Evolutionary conservation across 1,284 basidiomycete species (phyloP).

Genomic region (Earliella scabrosa): DNA sequence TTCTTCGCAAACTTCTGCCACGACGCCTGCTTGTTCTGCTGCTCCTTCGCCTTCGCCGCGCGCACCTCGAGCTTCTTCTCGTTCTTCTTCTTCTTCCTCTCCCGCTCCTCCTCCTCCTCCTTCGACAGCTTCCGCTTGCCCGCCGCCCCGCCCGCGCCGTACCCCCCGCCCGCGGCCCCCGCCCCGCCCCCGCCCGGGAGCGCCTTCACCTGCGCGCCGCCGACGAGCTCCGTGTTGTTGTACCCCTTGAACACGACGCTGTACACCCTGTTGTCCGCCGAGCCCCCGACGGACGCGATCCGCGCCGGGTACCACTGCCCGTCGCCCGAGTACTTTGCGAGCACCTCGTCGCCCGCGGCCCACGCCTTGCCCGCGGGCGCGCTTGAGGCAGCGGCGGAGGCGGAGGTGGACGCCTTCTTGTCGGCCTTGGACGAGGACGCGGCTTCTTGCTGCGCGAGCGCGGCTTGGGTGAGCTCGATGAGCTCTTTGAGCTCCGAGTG

Average conservation of each 20-base stretch:
- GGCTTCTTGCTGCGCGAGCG: constrained; percentile 68
- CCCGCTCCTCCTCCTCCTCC: constrained; percentile 88
- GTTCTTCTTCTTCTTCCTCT: constrained; percentile 93
- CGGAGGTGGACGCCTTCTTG: constrained; percentile 48
- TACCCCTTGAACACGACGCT: constrained; percentile 96
- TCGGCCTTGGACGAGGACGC: constrained; percentile 64
- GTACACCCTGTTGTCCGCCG: constrained; percentile 85
- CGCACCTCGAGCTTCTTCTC: constrained; percentile 92
- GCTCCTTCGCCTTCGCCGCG: constrained; percentile 90
- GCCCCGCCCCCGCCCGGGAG: constrained; percentile 38
- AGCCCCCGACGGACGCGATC: constrained; percentile 88
- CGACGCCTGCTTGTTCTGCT: constrained; percentile 84
- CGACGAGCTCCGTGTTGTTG: constrained; percentile 91
- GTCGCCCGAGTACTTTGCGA: constrained; percentile 91
- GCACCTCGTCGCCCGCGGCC: constrained; percentile 90
- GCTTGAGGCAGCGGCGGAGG: constrained; percentile 19
- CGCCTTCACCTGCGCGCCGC: constrained; percentile 72
- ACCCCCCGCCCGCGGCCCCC: constrained; percentile 30
- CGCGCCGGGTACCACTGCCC: constrained; percentile 91
- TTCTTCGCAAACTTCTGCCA: constrained; percentile 99
- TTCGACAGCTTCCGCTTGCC: constrained; percentile 81
- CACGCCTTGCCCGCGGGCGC: constrained; percentile 57
- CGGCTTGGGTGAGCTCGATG: constrained; percentile 83
- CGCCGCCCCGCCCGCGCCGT: constrained; percentile 22
- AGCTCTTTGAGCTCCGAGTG: constrained; percentile 89